Conservation (phyloP, 2,329 filamentous ascomycete genomes). For the Phialophora expanda region DNA sequence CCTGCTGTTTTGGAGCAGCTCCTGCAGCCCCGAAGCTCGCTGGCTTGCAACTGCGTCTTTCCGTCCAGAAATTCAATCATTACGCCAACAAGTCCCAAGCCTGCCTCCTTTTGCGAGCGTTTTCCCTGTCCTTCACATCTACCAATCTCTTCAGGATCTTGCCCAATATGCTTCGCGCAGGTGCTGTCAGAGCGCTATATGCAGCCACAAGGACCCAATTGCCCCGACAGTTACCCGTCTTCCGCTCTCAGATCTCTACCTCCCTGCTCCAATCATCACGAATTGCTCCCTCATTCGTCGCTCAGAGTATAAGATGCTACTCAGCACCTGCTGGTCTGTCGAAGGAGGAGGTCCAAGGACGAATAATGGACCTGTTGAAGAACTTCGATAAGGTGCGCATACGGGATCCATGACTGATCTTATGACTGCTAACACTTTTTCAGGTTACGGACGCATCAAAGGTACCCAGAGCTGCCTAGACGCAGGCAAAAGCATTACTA, state of each 20-base stretch:
- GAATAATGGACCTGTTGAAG: constrained; percentile 89
- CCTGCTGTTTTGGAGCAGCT: constrained; percentile 16
- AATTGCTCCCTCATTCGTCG: constrained; percentile 66
- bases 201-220: constrained; percentile 55
- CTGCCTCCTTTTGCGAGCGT: constrained; percentile 17
- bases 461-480: constrained; percentile 47
- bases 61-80: constrained; percentile 26
- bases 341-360: constrained; percentile 84
- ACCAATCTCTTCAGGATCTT: constrained; percentile 13
- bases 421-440: constrained; percentile 35
- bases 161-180: constrained; percentile 83
- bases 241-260: constrained; percentile 64
- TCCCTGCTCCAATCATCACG: constrained; percentile 67
- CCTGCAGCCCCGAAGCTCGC: constrained; percentile 32
- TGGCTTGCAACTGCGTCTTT: constrained; percentile 33
- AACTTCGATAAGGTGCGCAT: constrained; percentile 91
- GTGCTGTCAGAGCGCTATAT: constrained; percentile 77
- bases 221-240: constrained; percentile 59
- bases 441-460: constrained; percentile 60
- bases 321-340: constrained; percentile 78
- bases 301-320: constrained; percentile 80
- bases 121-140: constrained; percentile 5
- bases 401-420: neutral
- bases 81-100: constrained; percentile 33
- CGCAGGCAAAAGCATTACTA: constrained; percentile 34